A percentile compares a stretch with the other conserved stretches of the same genome.
Conservation (phyloP, 306 rosid species). For the Vachellia collinsii region DNA sequence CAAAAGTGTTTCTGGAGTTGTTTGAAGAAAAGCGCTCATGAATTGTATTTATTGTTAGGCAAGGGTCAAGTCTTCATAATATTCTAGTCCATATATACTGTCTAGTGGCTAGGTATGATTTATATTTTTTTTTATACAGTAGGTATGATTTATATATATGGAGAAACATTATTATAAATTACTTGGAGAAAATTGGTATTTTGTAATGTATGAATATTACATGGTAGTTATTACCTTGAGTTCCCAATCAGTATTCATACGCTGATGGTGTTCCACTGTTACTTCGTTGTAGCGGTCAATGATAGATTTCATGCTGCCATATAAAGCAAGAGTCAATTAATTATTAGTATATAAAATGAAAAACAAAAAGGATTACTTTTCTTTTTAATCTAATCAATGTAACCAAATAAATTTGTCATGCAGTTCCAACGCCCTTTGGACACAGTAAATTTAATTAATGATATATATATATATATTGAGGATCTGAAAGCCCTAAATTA, state of each 20-base stretch:
- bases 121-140: no score
- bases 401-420: background rate
- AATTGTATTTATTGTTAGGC: no score
- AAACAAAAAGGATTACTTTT: background rate
- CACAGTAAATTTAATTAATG: no score
- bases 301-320: constrained; percentile 59
- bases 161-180: background rate
- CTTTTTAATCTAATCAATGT: background rate
- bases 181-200: background rate
- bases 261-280: constrained; percentile 49
- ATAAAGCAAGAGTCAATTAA: background rate
- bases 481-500: background rate
- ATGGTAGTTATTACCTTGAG: constrained; percentile 47
- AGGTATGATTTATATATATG: background rate
- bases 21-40: no score
- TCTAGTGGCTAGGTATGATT: no score
- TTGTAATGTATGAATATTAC: no score
- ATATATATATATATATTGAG: background rate
- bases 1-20: no score
- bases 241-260: constrained; percentile 52
- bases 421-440: background rate
- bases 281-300: constrained; percentile 62
- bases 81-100: no score
- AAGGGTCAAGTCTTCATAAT: no score
- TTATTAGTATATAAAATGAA: background rate